These are phyloP conservation scores for Globisporangium okanoganense DNA, from an alignment of 352 stramenopile species.

Conservation along the genomic window DNA sequence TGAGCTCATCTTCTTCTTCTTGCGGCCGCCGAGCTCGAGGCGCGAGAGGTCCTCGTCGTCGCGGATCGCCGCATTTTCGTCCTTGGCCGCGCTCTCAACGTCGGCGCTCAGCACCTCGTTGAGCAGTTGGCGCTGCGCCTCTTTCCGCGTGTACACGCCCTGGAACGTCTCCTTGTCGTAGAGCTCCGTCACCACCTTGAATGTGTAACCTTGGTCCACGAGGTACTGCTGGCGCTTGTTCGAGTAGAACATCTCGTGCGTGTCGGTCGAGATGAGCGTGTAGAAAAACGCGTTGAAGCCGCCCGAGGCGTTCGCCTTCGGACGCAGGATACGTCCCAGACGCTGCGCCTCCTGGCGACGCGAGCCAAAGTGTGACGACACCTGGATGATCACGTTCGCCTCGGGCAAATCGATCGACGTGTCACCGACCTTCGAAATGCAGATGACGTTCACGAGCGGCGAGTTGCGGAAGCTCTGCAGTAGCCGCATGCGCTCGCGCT, in stretches of 20 bases:
- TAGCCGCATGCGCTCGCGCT: conserved; percentile 87
- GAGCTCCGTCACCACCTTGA: conserved; percentile 98
- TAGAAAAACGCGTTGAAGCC: conserved; percentile 99
- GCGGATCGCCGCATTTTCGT: conserved; percentile 80
- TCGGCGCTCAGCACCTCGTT: conserved; percentile 81
- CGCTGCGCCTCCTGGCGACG: conserved; percentile 99
- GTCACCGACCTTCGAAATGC: conserved; percentile 96
- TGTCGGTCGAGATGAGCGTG: conserved; percentile 98
- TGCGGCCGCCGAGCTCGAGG: conserved; percentile 59
- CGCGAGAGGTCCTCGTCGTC: conserved; percentile 81
- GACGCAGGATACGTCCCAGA: conserved; percentile 98
- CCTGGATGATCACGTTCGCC: conserved; percentile 99
- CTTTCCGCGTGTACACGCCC: conserved; percentile 79
- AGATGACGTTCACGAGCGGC: conserved; percentile 86
- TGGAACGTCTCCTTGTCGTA: conserved; percentile 78
- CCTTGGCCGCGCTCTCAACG: conserved; percentile 74
- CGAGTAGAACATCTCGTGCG: conserved; percentile 99
- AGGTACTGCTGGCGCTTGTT: conserved; percentile 99
- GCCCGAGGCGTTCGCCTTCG: conserved; percentile 94
- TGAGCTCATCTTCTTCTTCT: conserved; percentile 77
- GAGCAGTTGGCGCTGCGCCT: conserved; percentile 68
- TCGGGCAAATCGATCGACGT: conserved; percentile 99
- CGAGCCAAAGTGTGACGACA: conserved; percentile 98
- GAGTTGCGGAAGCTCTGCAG: conserved; percentile 85
- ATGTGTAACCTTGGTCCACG: conserved; percentile 99